These are phyloP conservation scores for Quambalaria eucalypti DNA, from an alignment of 1,284 basidiomycete genomes.

Conservation along the genomic window DNA sequence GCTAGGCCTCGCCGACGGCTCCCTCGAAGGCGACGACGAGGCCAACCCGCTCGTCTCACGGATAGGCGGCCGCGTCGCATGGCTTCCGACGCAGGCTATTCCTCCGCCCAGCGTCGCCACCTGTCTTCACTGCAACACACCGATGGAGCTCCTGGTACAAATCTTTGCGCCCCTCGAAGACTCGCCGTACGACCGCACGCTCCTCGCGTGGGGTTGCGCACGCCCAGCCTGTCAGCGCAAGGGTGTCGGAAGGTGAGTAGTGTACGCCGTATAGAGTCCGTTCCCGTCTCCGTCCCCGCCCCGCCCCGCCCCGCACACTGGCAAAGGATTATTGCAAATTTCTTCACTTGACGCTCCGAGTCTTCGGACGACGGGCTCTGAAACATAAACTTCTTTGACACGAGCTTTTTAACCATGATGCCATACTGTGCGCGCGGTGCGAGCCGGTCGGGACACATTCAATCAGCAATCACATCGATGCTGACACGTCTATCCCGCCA, in stretches of 20 bases:
- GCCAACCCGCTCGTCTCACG: slow-evolving; percentile 43
- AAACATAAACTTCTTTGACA: slow-evolving; percentile 45
- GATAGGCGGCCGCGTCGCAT: slow-evolving; percentile 39
- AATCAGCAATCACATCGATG: not conserved
- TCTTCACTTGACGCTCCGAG: slow-evolving; percentile 45
- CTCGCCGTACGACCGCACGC: slow-evolving; percentile 38
- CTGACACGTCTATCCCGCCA: slow-evolving; percentile 5
- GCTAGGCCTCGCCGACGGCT: slow-evolving; percentile 39
- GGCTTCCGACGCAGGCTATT: slow-evolving; percentile 28
- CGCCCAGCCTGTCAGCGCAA: slow-evolving; percentile 34
- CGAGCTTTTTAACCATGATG: slow-evolving; percentile 47
- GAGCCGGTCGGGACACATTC: not conserved
- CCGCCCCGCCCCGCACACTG: not conserved
- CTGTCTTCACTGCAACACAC: slow-evolving; percentile 27
- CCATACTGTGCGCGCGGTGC: slow-evolving; percentile 6
- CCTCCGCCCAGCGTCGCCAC: slow-evolving; percentile 18
- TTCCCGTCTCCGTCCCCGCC: too few species aligned
- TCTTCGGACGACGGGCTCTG: slow-evolving; percentile 10
- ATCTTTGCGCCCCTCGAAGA: slow-evolving; percentile 44
- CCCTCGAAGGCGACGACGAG: slow-evolving; percentile 35
- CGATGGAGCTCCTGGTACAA: slow-evolving; percentile 44
- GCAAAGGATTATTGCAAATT: slow-evolving; percentile 45
- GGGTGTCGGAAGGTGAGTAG: slow-evolving; percentile 32
- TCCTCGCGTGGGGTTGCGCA: slow-evolving; percentile 44
- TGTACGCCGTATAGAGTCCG: too few species aligned